Evolutionary conservation across 345 rosid species (phyloP).

Genomic region (Brassica cretica): DNA sequence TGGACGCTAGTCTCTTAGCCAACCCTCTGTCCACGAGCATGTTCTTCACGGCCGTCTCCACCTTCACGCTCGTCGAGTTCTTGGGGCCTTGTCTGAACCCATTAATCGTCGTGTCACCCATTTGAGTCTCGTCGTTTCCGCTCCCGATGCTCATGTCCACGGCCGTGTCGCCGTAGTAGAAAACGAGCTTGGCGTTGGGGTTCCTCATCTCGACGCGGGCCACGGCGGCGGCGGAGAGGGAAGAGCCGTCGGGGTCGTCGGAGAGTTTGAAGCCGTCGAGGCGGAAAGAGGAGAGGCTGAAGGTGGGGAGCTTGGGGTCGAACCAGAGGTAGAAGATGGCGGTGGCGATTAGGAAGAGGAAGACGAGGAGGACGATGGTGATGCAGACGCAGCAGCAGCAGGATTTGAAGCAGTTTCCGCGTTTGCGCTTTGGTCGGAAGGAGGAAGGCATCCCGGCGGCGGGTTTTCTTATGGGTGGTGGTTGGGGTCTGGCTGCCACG

Average conservation of each 20-base stretch:
- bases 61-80: conserved; percentile 58
- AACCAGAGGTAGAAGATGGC: conserved; percentile 73
- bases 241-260: conserved; percentile 51
- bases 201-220: conserved; percentile 62
- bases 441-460: conserved; percentile 46
- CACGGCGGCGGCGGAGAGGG: conserved; percentile 47
- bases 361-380: conserved; percentile 33
- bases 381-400: conserved; percentile 62
- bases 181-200: conserved; percentile 57
- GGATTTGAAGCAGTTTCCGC: conserved; percentile 47
- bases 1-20: conserved; percentile 41
- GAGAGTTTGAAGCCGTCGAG: conserved; percentile 52
- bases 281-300: conserved; percentile 63
- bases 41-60: conserved; percentile 49
- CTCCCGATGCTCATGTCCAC: conserved; percentile 45
- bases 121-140: conserved; percentile 38
- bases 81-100: conserved; percentile 50
- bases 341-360: conserved; percentile 40
- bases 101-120: conserved; percentile 43
- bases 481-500: conserved; percentile 14
- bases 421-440: conserved; percentile 48
- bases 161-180: conserved; percentile 48
- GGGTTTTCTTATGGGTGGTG: conserved; percentile 41
- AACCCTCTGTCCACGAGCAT: conserved; percentile 42
- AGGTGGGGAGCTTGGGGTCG: conserved; percentile 67